Evolutionary conservation across 805 yeast species (phyloP), one percentile per base, ranked within the genome.

Genomic region (Candida mattraensis): DNA sequence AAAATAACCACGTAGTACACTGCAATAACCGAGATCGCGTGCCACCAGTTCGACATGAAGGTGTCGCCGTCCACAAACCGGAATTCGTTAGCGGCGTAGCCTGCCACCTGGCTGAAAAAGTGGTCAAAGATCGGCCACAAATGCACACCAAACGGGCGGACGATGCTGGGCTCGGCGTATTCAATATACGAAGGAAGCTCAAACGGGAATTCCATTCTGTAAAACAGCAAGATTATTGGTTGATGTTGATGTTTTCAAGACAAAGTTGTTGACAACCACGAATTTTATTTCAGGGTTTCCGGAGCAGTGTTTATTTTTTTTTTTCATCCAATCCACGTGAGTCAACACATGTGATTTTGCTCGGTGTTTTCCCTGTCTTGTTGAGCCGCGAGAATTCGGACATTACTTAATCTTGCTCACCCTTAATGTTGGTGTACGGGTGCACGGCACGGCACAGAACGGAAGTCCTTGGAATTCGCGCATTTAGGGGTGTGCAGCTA

Each of bases 1-100:
- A 88, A 87, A 44, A 89, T 83, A 30, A 85, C 73, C 28, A 78
- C 58, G 58, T 91, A 89, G 69, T 89, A 89, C n/a, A 73, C 55
- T 18, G 71, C 66, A 47, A 88, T 59, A 40, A 74, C 67, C 29
- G 66, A 58, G 24, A 72, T 55, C 18, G 78, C 80, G 40, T 76
- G 79, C 39, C 64, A 67, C 31, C 79, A 74, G 47, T 78, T 78
- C 36, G 84, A 84, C 52, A 87, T 60, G 37, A 86, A 83, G 1
- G 89, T 76, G 45, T 75, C 56, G 53, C 79, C 78, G 51, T 78
- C 74, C 31, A 75, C 63, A 57, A 85, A 89, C 53, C 71, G 65
- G 59, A 89, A 89, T 33, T 80, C 72, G 25, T 70, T 72, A 28
- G 87, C 86, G 9, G 80, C 72, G 54, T 72, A 75, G 18, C 83